Conservation (phyloP, 2,329 filamentous ascomycete species). For the Neoascochyta sp. region DNA sequence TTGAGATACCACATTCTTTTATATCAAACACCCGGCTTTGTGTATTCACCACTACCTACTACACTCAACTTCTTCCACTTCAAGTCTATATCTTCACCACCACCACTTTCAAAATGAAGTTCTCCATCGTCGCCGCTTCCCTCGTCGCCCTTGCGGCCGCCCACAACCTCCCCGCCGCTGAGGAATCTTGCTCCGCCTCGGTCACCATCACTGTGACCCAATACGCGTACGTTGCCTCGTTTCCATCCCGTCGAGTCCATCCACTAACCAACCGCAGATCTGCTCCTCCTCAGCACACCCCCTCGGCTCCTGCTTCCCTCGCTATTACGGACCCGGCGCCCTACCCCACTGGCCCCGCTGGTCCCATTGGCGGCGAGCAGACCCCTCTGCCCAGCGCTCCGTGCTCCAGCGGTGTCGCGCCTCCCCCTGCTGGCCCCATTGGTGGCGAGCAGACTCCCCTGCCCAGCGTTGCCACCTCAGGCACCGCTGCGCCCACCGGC, state of each 20-base stretch:
- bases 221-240: constrained; percentile 13
- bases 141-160: constrained; percentile 24
- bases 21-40: too few relatives aligned
- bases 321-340: constrained; percentile 20
- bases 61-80: constrained; percentile 6
- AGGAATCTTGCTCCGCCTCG: constrained; percentile 20
- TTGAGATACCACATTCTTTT: too few relatives aligned
- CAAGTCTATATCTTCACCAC: constrained; percentile 4
- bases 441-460: constrained; percentile 10
- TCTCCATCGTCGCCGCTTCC: constrained; percentile 27
- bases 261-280: constrained; percentile 11
- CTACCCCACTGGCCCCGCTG: constrained; percentile 23
- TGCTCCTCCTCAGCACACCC: too few relatives aligned
- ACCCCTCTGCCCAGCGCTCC: constrained; percentile 8
- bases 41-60: too few relatives aligned
- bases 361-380: constrained; percentile 13
- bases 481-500: constrained; percentile 17
- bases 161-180: constrained; percentile 11
- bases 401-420: constrained; percentile 5
- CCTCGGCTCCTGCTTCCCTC: constrained; percentile 17
- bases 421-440: constrained; percentile 13
- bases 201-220: constrained; percentile 30
- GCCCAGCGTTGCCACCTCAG: constrained; percentile 6
- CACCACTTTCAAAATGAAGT: constrained; percentile 27
- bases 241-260: not conserved